A percentile compares a stretch with the other conserved stretches of the same genome.
Evolutionary conservation across 305 asterid species (phyloP).

Genomic region (Fraxinus dipetala): DNA sequence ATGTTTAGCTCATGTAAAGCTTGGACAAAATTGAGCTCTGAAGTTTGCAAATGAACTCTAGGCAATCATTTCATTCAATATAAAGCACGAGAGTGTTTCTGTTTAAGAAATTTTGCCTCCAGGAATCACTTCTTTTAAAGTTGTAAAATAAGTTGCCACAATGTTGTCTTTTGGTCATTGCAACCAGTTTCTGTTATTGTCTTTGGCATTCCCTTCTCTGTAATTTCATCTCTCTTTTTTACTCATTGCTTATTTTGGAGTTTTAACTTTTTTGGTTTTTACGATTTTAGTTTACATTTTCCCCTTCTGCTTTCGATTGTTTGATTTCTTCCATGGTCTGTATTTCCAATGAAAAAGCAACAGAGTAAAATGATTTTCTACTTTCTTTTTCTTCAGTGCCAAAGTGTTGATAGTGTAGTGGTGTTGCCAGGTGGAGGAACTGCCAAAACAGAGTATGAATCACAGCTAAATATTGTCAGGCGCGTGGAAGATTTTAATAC

Average conservation of each 20-base stretch:
- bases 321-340: not conserved
- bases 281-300: slow-evolving; percentile 1
- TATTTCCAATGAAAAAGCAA: not conserved
- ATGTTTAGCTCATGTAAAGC: not conserved
- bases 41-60: slow-evolving; percentile 14
- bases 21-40: not conserved
- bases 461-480: slow-evolving; percentile 23
- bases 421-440: slow-evolving; percentile 42
- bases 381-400: slow-evolving; percentile 42
- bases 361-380: not conserved
- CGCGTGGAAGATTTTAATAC: slow-evolving; percentile 34
- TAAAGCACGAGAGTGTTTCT: slow-evolving; percentile 5
- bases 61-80: not conserved
- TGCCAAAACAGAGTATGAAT: slow-evolving; percentile 35
- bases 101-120: slow-evolving; percentile 6
- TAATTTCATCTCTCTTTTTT: not conserved
- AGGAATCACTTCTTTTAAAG: slow-evolving; percentile 13
- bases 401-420: slow-evolving; percentile 34
- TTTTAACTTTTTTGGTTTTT: not conserved
- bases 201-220: not conserved
- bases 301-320: slow-evolving; percentile 7
- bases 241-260: not conserved
- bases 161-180: slow-evolving; percentile 3
- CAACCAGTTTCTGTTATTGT: not conserved
- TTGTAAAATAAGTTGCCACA: slow-evolving; percentile 1